Evolutionary conservation across 2,329 filamentous ascomycete genomes (phyloP), one percentile per base, ranked within the genome.

Genomic region (Penicillium verrucosum): DNA sequence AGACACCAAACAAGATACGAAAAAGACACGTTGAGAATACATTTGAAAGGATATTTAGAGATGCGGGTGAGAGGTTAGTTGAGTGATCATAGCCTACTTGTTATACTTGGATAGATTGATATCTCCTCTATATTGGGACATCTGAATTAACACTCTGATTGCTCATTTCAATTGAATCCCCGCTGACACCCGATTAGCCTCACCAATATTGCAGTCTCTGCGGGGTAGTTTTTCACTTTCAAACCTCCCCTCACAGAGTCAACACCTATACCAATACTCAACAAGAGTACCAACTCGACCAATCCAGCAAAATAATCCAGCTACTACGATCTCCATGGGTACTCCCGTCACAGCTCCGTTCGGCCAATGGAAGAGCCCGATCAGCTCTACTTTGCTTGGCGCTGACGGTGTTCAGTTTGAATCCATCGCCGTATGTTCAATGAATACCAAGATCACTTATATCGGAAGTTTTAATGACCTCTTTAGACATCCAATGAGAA

Each of bases 291-390:
- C 42, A 7, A 21, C 27, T 45, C 11, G 27, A 45, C 5, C 21
- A 41, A 23, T 41, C 12, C 38, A 21, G 21, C 27, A 21, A 32
- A 32, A 21, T 14, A 30, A 32, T 30, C 6, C 9, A 34, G 10
- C 16, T 30, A 40, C 36, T 25, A 51, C 12, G 16, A 18, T 32
- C 11, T 5, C 18, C 14, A 54, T 54, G 40, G 5, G 21, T 32
- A 29, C 29, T 14, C 29, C 45, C 6, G 21, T 46, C 12, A 58
- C 46, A 32, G 65, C 68, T 4, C 62, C 68, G 4, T 74, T 70
- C 43, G 72, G 72, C 14, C 71, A 70, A 9, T 75, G 72, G 71
- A 60, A 65, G 27, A 74, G 72, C 47, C 72, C 72, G 2, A 73
- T 75, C 38, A 69, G 66, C 54, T 52, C 54, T 27, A 53, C 48